Evolutionary conservation across 2,329 filamentous ascomycete genomes (phyloP), one percentile per base, ranked within the genome.

Genomic region (Colletotrichum nymphaeae): DNA sequence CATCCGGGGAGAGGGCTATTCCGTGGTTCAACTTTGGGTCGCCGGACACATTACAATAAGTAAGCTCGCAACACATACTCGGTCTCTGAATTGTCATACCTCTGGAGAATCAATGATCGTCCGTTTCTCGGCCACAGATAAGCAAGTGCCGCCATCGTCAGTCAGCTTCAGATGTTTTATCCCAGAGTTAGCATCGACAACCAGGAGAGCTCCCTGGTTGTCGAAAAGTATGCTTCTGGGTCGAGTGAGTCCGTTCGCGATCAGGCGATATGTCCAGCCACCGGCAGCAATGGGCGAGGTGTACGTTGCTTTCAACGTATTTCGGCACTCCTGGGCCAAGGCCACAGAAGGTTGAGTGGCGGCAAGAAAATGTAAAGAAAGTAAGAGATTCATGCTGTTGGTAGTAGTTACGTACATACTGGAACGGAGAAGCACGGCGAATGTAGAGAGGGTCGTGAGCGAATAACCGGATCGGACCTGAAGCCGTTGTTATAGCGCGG

Each of bases 161-260:
- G 82, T 77, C 24, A 88, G 77, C 3, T 76, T 76, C 57, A 88
- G 67, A 24, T 80, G 83, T 16, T 81, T 77, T 37, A 89, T 81
- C 2, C 87, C 86, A 2, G 75, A 77, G 4, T 83, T 81, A 0
- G 79, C 73, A 63, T 88, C 83, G 52, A 88, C 77, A n/a, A 88
- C 82, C 2, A 89, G 80, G 9, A 89, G 78, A 4, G 80, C 83
- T 4, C 86, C 86, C 37, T 80, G 78, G 3, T 71, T 75, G 75
- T 89, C 87, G 62, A 88, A 85, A 7, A 83, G 75, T 64, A 89
- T 82, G 62, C 83, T 80, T n/a, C 86, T 83, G 1, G 87, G 87
- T 8, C 78, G 79, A 2, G 75, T 80, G 60, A 88, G 76, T 16
- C 81, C 81, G 30, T 81, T 81, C 49, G 82, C 83, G 24, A 87